Base-by-base conservation (phyloP, 2,329 filamentous ascomycete genomes). In the Aspergillus fijiensis region DNA sequence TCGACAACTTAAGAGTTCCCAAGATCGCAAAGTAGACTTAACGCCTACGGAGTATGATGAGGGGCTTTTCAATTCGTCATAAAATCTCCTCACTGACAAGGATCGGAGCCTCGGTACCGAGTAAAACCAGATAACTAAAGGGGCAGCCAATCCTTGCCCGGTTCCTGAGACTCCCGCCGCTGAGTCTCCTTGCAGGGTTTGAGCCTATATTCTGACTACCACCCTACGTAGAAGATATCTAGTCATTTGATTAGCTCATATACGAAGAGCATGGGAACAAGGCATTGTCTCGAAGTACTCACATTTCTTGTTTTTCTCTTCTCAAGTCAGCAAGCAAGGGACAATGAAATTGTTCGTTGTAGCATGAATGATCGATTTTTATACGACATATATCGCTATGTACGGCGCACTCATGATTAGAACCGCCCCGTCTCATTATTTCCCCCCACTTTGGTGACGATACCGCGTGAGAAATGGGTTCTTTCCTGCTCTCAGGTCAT, bases 161-260 rank as follows among this genome's bases (percentile, higher is more conserved):
- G 48, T 16, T 50, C 33, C 55, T 33, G 49, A 29, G 51, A 45
- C 23, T 35, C 27, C 33, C 21, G 25, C 29, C 23, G 58, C 51
- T 64, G 51, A 64, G 49, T 52, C 60, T 59, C 60, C 62, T 62
- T 62, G 60, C 62, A 62, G 60, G 48, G n/a, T n/a, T 42, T 19
- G 14, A 16, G 31, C 14, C n/a, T 25, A 23, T 42, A 49, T 60
- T 49, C 56, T 50, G 54, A 45, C 16, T 58, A 51, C 31, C 35
- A 29, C 11, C 29, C 19, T 35, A 19, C 29, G 16, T 51, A 19
- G 29, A 58, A 6, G 42, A 31, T 16, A 14, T 11, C 6, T 23
- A 27, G 7, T 10, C 6, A 1, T 45, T 23, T 23, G 23, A 23
- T 23, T 9, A 16, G 5, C 16, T 45, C 16, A 45, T 45, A 19